Evolutionary conservation across 371 early-diverging fungal species (phyloP), one percentile per base, ranked within the genome.

Genomic region (Apophysomyces variabilis): DNA sequence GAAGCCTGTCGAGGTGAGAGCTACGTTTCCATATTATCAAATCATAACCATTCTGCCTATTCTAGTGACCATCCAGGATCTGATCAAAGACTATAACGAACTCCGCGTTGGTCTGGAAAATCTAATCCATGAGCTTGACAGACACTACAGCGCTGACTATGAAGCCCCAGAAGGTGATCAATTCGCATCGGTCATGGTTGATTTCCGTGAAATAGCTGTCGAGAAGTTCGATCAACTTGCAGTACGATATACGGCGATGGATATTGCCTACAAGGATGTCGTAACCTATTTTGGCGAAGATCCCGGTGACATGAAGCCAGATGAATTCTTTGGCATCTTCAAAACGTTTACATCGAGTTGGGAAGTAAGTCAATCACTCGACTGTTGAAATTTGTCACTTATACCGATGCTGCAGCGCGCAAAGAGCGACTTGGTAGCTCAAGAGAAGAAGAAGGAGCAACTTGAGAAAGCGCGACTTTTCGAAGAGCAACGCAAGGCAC

Each of bases 261-360:
- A 92, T 64, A 79, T 85, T 1, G 71, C 86, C 4, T 92, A 91
- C 60, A 82, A 83, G 63, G 87, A 90, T 64, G 85, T 87, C 5
- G 89, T 94, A 35, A 68, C 76, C 12, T 89, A 87, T 57, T 94
- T 83, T 70, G 96, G 96, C 38, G 97, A 97, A 71, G 93, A 96
- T 58, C 81, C 94, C 32, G 76, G 73, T 26, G 77, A 83, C 44
- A 92, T 88, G 78, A 90, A 92, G 60, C 93, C 93, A 0, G 96
- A 97, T 65, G 96, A 94, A 68, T 95, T 93, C 85, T 93, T 94
- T 85, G 88, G 89, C 12, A 87, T 94, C 41, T 94, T 93, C 84
- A 91, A 90, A 72, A 91, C 91, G 4, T 94, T 94, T 58, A 84
- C 87, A 11, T 80, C 90, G 1, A 89, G 89, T 64, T 92, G 92